Percentiles rank a stretch among this genome's conserved stretches.
phyloP scores from a whole-genome alignment of 352 stramenopile species.

The Pythium brassicae region DNA sequence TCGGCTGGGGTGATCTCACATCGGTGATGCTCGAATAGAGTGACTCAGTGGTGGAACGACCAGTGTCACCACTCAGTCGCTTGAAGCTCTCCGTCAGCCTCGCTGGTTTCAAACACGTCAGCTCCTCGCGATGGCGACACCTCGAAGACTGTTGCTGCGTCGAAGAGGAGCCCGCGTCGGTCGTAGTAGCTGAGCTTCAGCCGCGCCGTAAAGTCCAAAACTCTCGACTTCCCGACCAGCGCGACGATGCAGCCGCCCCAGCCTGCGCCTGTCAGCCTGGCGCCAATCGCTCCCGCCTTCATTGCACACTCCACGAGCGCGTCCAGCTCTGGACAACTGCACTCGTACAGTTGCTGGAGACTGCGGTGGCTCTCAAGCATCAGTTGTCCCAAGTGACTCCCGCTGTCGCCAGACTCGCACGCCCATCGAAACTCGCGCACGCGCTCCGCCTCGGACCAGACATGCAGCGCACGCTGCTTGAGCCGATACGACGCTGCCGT shows the following conservation, averaged over 20 bases:
- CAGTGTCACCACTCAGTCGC: too few relatives aligned
- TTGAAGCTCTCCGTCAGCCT: too few relatives aligned
- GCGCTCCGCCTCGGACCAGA: conserved; percentile 64
- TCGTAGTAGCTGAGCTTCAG: conserved; percentile 34
- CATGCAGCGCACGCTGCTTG: conserved; percentile 55
- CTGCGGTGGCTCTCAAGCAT: conserved; percentile 69
- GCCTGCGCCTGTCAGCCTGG: conserved; percentile 72
- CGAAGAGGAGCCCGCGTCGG: neutral
- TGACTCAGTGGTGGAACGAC: too few relatives aligned
- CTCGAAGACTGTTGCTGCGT: neutral
- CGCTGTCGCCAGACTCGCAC: conserved; percentile 8
- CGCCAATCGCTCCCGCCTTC: conserved; percentile 48
- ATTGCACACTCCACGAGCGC: conserved; percentile 43
- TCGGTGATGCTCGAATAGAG: too few relatives aligned
- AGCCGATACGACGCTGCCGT: conserved; percentile 36
- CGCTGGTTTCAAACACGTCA: neutral
- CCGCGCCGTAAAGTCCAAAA: conserved; percentile 32
- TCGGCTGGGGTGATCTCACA: too few relatives aligned
- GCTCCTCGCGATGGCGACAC: neutral
- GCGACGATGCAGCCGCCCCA: conserved; percentile 81
- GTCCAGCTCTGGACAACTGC: conserved; percentile 71
- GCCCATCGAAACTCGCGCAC: conserved; percentile 41
- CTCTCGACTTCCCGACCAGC: conserved; percentile 33
- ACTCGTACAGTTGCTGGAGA: conserved; percentile 70
- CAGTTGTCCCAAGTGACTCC: conserved; percentile 35